These are phyloP conservation scores for Salix viminalis DNA, from an alignment of 345 rosid genomes.

Conservation along the genomic window DNA sequence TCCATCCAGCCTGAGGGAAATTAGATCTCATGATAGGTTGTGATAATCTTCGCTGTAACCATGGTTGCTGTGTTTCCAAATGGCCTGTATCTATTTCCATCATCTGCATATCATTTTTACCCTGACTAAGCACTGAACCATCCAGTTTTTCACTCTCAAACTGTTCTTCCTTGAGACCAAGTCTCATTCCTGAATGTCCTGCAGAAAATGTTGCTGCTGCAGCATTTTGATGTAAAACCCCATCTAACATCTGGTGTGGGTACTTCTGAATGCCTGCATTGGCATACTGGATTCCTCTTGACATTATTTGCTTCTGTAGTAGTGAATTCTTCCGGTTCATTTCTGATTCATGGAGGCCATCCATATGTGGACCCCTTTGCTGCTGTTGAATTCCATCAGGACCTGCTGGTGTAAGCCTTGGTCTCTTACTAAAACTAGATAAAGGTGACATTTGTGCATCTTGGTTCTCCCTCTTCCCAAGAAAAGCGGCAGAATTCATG, in stretches of 20 bases:
- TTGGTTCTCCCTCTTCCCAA: conserved; percentile 68
- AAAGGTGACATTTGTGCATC: conserved; percentile 62
- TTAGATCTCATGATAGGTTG: conserved; percentile 53
- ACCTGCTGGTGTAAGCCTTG: conserved; percentile 44
- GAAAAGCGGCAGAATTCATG: conserved; percentile 45
- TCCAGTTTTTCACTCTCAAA: conserved; percentile 64
- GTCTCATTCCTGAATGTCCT: conserved; percentile 58
- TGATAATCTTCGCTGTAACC: conserved; percentile 56
- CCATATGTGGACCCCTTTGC: conserved; percentile 55
- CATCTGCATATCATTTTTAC: conserved; percentile 46
- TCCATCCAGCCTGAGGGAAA: conserved; percentile 66
- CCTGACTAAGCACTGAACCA: conserved; percentile 39
- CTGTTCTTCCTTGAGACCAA: conserved; percentile 67
- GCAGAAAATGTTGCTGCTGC: conserved; percentile 51
- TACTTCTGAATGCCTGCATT: conserved; percentile 59
- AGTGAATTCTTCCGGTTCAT: conserved; percentile 60
- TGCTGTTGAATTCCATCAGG: conserved; percentile 69
- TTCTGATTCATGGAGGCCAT: conserved; percentile 58
- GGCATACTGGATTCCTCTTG: conserved; percentile 59
- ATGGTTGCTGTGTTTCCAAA: conserved; percentile 52
- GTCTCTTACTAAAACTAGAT: conserved; percentile 59
- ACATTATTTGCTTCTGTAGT: conserved; percentile 49
- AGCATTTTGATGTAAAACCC: conserved; percentile 61
- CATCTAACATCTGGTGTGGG: conserved; percentile 65
- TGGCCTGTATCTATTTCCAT: conserved; percentile 54